Evolutionary conservation across 257 asterid genomes (phyloP), one percentile per base, ranked within the genome.

Genomic region (Cinchona pubescens): DNA sequence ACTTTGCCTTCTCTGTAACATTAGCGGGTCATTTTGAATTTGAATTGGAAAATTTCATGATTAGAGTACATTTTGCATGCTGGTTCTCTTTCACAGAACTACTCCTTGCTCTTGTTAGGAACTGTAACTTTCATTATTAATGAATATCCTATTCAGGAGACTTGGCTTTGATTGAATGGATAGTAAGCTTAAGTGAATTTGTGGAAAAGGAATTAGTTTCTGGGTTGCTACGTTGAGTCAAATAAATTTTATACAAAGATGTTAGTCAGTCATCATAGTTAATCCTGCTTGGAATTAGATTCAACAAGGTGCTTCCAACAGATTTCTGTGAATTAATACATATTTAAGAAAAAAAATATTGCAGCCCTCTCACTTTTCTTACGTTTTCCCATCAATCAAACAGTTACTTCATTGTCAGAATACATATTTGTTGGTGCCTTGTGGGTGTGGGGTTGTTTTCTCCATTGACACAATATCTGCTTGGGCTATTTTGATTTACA

Each of bases 401-500:
- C 34, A 66, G 21, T 38, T 2, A 14, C 21, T 9, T 38, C 38
- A 15, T 7, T 4, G 32, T 21, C 11, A 42, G 23, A 1, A 3
- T 40, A 2, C 30, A 23, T 23, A 13, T 38, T 13, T 38, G 53
- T 49, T 63, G 55, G 49, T 55, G 25, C 23, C 35, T 34, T n/a
- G 5, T 13, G 37, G 68, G 53, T 60, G 18, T 19, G 76, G 42
- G 5, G 51, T 60, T 75, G 55, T 66, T 32, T 68, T 16, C 64
- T 53, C 72, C 27, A 19, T 73, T 65, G 67, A 23, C 27, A 3
- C 53, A 19, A 43, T 46, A 72, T 75, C 53, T 76, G 9, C 67
- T 29, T 51, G 4, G 19, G 45, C 45, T 53, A 30, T 75, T 53
- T 63, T 65, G 37, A 38, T 76, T 62, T 83, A 49, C 73, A 95